Evolutionary conservation across 192 early-diverging fungal species (phyloP), one percentile per base, ranked within the genome.

Genomic region (Rhizoclosmatium sp.): DNA sequence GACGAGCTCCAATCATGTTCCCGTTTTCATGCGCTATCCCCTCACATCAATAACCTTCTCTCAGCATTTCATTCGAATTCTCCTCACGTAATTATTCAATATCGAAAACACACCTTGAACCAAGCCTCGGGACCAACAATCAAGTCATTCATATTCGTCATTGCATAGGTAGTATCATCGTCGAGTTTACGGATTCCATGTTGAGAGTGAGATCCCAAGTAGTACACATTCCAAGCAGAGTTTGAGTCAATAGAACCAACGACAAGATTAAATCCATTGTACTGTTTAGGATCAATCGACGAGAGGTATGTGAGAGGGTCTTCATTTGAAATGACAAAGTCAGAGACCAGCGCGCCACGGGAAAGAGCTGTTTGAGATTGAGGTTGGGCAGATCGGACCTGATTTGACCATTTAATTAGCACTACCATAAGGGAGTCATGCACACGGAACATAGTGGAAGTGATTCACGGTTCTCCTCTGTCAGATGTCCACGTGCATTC

Each of bases 211-310:
- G 84, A 84, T 1, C 82, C 82, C 51, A 73, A 66, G 59, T 83
- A 86, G 65, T 66, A 83, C 7, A 69, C 81, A 23, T 40, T 31
- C 21, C 41, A 40, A 5, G 51, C 44, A 1, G 14, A 41, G 4
- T 19, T 21, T 46, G 19, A 82, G 44, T 19, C 39, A 19, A 16
- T 31, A 71, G 39, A 4, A 9, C 86, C 86, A 10, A 83, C 83
- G 16, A 87, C 80, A 10, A 87, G 66, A 59, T 87, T 87, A 78
- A 87, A 87, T 39, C 86, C 86, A 60, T 83, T 83, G 76, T 81
- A 87, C 42, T 58, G 2, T 5, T 65, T 54, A n/a, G 65, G 1
- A 1, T 72, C 10, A 1, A 3, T 31, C n/a, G 74, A 19, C 23
- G 12, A 45, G 0, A 66, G 71, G 48, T 81, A 84, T 10, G 40